A percentile compares a stretch with the other conserved stretches of the same genome.
phyloP scores from a whole-genome alignment of 306 rosid species.

The Myrica gale region DNA sequence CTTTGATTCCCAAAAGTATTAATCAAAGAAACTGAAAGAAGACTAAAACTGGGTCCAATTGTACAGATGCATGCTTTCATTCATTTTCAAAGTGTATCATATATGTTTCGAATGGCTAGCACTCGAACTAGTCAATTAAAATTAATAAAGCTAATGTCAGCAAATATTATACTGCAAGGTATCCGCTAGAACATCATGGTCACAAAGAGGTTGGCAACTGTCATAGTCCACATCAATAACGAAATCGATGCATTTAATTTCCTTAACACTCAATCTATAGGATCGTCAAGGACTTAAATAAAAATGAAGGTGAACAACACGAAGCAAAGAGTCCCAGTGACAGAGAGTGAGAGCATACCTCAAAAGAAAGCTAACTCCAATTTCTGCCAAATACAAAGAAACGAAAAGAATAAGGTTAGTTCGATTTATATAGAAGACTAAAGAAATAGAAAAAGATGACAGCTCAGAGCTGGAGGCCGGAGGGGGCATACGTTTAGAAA shows the following conservation, averaged over 20 bases:
- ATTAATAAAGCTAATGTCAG: not conserved
- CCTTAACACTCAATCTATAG: not conserved
- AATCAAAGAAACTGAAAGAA: not conserved
- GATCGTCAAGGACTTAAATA: not conserved
- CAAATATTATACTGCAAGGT: not conserved
- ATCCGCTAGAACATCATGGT: not conserved
- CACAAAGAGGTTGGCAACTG: not conserved
- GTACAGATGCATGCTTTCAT: too few species aligned
- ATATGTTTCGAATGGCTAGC: not conserved
- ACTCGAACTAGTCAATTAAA: not conserved
- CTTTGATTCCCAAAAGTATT: not conserved
- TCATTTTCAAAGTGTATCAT: not conserved
- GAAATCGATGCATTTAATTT: not conserved
- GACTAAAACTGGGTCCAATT: not conserved
- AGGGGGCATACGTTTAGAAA: too few species aligned
- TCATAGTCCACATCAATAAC: not conserved
- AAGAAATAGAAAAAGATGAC: too few species aligned
- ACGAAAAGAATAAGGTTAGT: too few species aligned
- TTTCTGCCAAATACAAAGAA: too few species aligned
- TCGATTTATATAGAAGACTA: too few species aligned
- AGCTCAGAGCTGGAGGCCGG: too few species aligned
- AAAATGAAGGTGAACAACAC: not conserved
- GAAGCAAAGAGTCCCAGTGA: too few species aligned
- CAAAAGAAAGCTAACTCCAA: too few species aligned
- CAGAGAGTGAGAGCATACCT: too few species aligned